Percentiles rank a stretch among this genome's conserved stretches.
phyloP scores from a whole-genome alignment of 129 eudicot species.

The Scalesia atractyloides region DNA sequence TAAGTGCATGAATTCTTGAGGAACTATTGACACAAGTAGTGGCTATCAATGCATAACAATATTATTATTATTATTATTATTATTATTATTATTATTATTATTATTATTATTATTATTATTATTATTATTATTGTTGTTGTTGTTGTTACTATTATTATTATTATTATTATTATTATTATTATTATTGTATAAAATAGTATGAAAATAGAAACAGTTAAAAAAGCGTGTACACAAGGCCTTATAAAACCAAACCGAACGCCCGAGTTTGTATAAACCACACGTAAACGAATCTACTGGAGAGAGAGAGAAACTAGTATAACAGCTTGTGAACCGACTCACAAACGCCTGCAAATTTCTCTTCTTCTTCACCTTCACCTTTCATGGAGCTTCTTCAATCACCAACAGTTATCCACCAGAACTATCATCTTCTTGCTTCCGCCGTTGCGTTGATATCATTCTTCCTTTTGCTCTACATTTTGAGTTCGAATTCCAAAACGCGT shows the following conservation, averaged over 20 bases:
- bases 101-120: too few relatives aligned
- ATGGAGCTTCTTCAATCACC: slow-evolving; percentile 27
- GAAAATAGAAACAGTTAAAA: too few relatives aligned
- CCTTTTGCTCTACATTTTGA: slow-evolving; percentile 31
- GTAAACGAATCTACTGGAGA: background rate
- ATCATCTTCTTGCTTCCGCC: slow-evolving; percentile 37
- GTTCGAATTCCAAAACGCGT: slow-evolving; percentile 26
- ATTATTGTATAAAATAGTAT: too few relatives aligned
- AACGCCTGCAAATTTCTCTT: background rate
- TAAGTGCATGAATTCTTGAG: too few relatives aligned
- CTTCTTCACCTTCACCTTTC: slow-evolving; percentile 3
- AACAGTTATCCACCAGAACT: slow-evolving; percentile 35
- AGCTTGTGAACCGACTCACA: slow-evolving; percentile 7
- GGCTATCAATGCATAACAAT: too few relatives aligned
- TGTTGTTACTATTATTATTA: too few relatives aligned
- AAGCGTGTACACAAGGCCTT: background rate
- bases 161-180: too few relatives aligned
- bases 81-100: too few relatives aligned
- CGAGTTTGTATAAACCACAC: slow-evolving; percentile 2
- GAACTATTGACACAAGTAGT: too few relatives aligned
- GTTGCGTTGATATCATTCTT: slow-evolving; percentile 43
- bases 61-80: too few relatives aligned
- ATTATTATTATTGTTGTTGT: too few relatives aligned
- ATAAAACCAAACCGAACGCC: slow-evolving; percentile 2
- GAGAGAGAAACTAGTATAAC: background rate